Evolutionary conservation across 305 asterid genomes (phyloP).

Genomic region (Solanum hybrid): DNA sequence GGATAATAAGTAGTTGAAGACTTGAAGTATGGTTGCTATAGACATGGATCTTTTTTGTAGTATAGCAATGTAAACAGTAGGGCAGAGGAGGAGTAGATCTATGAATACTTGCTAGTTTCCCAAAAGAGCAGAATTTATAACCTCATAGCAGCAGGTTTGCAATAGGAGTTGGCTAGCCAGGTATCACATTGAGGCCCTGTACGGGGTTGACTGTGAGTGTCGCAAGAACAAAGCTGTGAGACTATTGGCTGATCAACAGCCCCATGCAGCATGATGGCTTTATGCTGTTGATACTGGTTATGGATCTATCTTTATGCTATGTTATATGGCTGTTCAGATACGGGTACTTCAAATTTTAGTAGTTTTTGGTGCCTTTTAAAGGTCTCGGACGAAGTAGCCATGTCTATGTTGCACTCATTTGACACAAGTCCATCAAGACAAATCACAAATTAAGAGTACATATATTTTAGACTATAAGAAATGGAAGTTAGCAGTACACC

Average conservation of each 20-base stretch:
- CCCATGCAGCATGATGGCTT: neutral
- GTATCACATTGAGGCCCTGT: neutral
- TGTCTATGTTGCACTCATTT: neutral
- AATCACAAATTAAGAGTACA: neutral
- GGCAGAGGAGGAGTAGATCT: neutral
- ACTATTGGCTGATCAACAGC: neutral
- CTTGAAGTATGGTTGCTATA: neutral
- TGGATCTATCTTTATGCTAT: neutral
- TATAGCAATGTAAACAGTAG: neutral
- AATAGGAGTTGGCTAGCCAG: neutral
- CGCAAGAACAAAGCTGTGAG: neutral
- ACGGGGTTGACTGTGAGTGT: neutral
- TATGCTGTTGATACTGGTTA: neutral
- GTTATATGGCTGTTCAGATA: neutral
- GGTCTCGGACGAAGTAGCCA: neutral
- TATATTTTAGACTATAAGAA: neutral
- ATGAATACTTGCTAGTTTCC: neutral
- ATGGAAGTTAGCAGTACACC: neutral
- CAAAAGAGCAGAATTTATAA: neutral
- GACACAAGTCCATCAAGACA: neutral
- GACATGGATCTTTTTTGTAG: neutral
- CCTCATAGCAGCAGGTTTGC: neutral
- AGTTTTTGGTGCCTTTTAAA: neutral
- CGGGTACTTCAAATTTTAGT: neutral
- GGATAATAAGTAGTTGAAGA: neutral